phyloP scores from a whole-genome alignment of 305 asterid species.

The Withania somnifera region DNA sequence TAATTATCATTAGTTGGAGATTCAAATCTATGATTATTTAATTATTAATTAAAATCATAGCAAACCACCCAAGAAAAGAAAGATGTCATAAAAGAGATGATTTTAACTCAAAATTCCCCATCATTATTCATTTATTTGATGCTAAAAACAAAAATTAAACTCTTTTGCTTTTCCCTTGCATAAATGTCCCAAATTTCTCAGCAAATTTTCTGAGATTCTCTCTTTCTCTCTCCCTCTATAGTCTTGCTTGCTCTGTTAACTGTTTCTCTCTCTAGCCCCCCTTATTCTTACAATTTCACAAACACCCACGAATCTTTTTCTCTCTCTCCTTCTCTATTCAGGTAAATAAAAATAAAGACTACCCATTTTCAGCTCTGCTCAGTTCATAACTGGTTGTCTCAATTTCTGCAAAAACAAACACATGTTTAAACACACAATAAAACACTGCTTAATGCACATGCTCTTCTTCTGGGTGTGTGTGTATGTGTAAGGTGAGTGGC shows the following conservation, averaged over 20 bases:
- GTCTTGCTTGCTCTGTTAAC: too few species aligned
- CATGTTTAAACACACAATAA: not conserved
- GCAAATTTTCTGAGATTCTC: conserved; percentile 3
- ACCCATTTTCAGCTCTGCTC: conserved; percentile 6
- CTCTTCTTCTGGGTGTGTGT: not conserved
- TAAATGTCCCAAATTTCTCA: too few species aligned
- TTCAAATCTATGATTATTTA: not conserved
- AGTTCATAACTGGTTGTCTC: conserved; percentile 6
- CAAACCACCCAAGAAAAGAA: not conserved
- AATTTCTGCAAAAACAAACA: not conserved
- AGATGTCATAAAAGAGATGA: not conserved
- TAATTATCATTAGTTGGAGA: not conserved
- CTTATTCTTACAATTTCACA: not conserved
- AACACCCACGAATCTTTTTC: conserved; percentile 5
- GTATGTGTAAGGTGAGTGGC: conserved; percentile 4
- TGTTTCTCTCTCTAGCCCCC: conserved; percentile 19
- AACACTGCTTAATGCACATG: not conserved
- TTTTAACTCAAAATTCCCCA: not conserved
- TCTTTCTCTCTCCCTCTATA: not conserved
- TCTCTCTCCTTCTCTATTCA: not conserved
- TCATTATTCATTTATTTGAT: not conserved
- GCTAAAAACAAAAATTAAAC: not conserved
- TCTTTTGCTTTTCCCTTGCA: not conserved
- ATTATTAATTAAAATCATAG: not conserved
- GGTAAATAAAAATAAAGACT: not conserved